A percentile compares a stretch with the other conserved stretches of the same genome.
Evolutionary conservation across 2,329 filamentous ascomycete species (phyloP).

Genomic region (Chaetomium strumarium): DNA sequence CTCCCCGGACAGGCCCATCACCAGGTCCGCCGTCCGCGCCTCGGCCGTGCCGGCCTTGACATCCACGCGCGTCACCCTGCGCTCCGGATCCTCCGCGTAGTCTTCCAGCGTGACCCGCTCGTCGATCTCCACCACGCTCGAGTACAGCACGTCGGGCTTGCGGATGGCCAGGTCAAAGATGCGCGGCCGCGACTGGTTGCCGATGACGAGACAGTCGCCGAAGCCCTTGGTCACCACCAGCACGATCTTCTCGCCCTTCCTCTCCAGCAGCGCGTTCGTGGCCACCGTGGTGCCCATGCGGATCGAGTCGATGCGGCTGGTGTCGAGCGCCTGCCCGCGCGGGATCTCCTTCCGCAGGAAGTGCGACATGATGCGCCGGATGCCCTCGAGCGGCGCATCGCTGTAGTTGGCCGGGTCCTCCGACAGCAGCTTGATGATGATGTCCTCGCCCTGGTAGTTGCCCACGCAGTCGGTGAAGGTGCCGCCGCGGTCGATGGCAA

Average conservation of each 20-base stretch:
- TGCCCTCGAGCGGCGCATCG: constrained; percentile 87
- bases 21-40: constrained; percentile 48
- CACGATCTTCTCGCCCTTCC: constrained; percentile 84
- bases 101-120: constrained; percentile 89
- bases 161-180: constrained; percentile 88
- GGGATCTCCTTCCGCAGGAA: constrained; percentile 73
- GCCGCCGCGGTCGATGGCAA: constrained; percentile 74
- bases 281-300: constrained; percentile 95
- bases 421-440: constrained; percentile 59
- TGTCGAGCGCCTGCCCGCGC: constrained; percentile 74
- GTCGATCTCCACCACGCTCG: constrained; percentile 79
- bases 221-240: constrained; percentile 85
- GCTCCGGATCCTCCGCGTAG: constrained; percentile 78
- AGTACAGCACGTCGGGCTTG: constrained; percentile 82
- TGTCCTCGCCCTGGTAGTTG: constrained; percentile 50
- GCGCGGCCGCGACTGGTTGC: constrained; percentile 81
- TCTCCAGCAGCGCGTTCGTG: constrained; percentile 83
- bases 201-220: constrained; percentile 80
- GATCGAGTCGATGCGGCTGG: constrained; percentile 78
- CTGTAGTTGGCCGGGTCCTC: constrained; percentile 87
- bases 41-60: constrained; percentile 44
- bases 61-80: constrained; percentile 50
- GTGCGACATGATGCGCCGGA: constrained; percentile 74
- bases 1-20: constrained; percentile 68
- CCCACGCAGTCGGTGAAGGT: constrained; percentile 93